Evolutionary conservation across 2,329 filamentous ascomycete species (phyloP), one percentile per base, ranked within the genome.

Genomic region (Penicillium sp.): DNA sequence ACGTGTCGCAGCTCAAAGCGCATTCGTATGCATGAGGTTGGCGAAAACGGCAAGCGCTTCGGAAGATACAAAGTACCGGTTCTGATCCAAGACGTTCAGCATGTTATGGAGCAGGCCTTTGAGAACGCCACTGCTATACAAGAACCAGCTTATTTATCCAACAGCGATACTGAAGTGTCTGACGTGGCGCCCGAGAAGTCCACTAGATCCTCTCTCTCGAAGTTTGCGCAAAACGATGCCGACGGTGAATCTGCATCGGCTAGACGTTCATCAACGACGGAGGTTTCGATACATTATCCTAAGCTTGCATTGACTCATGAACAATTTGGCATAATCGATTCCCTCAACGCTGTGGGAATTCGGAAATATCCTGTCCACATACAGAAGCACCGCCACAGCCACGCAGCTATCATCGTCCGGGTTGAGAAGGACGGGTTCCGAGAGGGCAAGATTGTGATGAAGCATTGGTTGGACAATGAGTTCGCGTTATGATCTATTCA

Each of bases 401-500:
- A 97, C 74, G 93, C 93, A 0, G 93, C 93, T 3, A 96, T 97
- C 48, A 90, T 97, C 62, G 87, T 96, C 36, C 84, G 93, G 38
- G 84, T 81, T 61, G 74, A 73, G 57, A 84, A 89, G 39, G 87
- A 85, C 70, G 78, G 82, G 51, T 96, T 92, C 66, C 80, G 83
- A 2, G 93, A 97, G 75, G 93, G 93, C 0, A 85, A 83, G 68
- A 72, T 90, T 13, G 90, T 97, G 35, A 78, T 94, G 55, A 83
- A 81, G 67, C 93, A 97, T 77, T 97, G 90, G 89, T 77, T 92
- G 2, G 82, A 87, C 52, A 82, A 88, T 47, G 88, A 88, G 68
- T 97, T 97, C 70, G 73, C 86, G 61, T 68, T 87, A 23, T 89
- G 67, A 74, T 55, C 23, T 19, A 6, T 8, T 19, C 6, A 10